Evolutionary conservation across 768 basidiomycete species (phyloP), one percentile per base, ranked within the genome.

Genomic region (Leccinum variicolor): DNA sequence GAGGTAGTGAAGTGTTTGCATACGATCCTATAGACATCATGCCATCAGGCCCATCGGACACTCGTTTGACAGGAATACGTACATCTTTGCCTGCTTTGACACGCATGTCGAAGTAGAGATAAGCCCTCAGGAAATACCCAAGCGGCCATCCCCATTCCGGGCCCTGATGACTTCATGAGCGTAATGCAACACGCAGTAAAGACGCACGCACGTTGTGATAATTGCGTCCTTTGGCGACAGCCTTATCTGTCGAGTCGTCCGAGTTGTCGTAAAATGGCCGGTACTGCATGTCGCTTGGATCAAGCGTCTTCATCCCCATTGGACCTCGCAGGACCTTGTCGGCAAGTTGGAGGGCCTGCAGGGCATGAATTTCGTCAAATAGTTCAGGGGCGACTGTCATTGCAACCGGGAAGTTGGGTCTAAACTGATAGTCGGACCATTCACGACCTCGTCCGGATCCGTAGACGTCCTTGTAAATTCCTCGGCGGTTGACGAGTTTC

Each of bases 381-480:
- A 99, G 74, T 71, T 98, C 97, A 9, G 96, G 96, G 2, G 97
- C 97, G 47, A 98, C 94, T 3, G 89, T 83, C 95, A 98, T 98
- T 0, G 97, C 92, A 57, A 98, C 89, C 4, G 94, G 88, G 79
- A 94, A 96, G 74, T 98, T 97, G 66, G 86, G 84, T 59, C 94
- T 83, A 63, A 97, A 82, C 73, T 98, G 97, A 72, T 98, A 99
- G 74, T 99, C 95, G 6, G 94, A 92, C 94, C 94, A 98, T 73
- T 96, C 92, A 55, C 92, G 83, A 10, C 86, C 90, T 50, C 79
- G 68, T 1, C 92, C 92, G 11, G 97, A 94, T 41, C 95, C 93
- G 63, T 89, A 89, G 7, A 98, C 93, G 69, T 99, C 97, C 79
- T 99, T 99, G 81, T 98, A 99, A 68, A 98, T 96, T 5, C 96